Percentiles rank a stretch among this genome's conserved stretches.
phyloP scores from a whole-genome alignment of 163 green algal genomes.

The Chlorella variabilis region DNA sequence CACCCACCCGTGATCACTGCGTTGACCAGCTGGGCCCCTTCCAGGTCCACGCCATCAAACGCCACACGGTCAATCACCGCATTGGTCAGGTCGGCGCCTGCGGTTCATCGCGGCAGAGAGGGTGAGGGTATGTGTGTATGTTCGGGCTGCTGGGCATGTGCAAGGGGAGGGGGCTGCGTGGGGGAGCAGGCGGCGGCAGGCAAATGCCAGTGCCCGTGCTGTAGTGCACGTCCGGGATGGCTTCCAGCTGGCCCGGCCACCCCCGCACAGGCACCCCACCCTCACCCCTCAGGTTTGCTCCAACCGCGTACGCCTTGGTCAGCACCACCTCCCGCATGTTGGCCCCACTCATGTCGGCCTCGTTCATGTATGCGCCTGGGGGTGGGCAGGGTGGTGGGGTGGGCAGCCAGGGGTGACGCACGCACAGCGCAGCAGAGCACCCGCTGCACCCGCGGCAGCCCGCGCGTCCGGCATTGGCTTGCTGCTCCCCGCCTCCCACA shows the following conservation, averaged over 20 bases:
- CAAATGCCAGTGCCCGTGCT: too few relatives aligned
- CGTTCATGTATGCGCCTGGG: constrained; percentile 46
- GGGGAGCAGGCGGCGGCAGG: too few relatives aligned
- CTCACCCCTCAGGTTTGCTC: constrained; percentile 60
- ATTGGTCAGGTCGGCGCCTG: constrained; percentile 89
- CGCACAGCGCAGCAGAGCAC: too few relatives aligned
- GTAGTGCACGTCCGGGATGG: too few relatives aligned
- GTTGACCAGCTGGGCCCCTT: constrained; percentile 62
- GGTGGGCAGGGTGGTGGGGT: neutral
- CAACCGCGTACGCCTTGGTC: constrained; percentile 87
- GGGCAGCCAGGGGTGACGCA: too few relatives aligned
- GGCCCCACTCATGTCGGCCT: constrained; percentile 71
- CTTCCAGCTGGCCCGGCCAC: too few relatives aligned
- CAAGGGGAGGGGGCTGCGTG: neutral
- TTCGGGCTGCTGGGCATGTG: neutral
- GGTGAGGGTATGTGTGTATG: neutral
- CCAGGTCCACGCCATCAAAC: constrained; percentile 84
- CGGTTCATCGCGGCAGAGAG: neutral
- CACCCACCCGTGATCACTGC: constrained; percentile 44
- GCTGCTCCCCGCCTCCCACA: too few relatives aligned
- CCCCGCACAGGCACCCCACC: neutral
- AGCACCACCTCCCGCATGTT: constrained; percentile 93
- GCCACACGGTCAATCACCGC: constrained; percentile 90
- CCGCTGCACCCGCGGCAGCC: too few relatives aligned
- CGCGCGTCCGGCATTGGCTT: too few relatives aligned